Evolutionary conservation across 768 basidiomycete genomes (phyloP), one percentile per base, ranked within the genome.

Genomic region (Kwoniella bestiolae): DNA sequence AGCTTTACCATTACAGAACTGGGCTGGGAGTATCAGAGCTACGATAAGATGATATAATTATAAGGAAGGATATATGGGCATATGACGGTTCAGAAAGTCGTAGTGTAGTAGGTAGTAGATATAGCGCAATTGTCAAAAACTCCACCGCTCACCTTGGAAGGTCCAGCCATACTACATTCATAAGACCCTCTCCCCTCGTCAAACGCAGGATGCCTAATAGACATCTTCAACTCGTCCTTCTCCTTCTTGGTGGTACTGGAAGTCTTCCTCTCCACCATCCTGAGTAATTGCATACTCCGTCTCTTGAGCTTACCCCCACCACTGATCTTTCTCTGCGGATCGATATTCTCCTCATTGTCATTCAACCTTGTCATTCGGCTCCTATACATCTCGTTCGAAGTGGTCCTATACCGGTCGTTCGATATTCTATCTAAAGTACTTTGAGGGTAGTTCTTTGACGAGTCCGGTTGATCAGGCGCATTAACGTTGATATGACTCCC

Each of bases 201-300:
- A 16, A 46, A n/a, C 35, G 56, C 46, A 18, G 56, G 41, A 50
- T 50, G 47, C 7, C 46, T 50, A 26, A 51, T 53, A 12, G 35
- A 41, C 16, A 16, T 45, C 41, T 21, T 31, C 23, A 28, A 31
- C 35, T 46, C 38, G n/a, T 45, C 56, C 16, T 28, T 34, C 1
- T 29, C 38, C 16, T 47, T 26, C 57, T 28, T n/a, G 6, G 8
- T 59, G 3, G 21, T n/a, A 9, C 45, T 47, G 12, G 52, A 55
- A 21, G 52, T n/a, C 23, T 60, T 60, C 28, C 60, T 28, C 52
- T 45, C 62, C 32, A 63, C 62, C 63, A 65, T 65, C 29, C 23
- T 58, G 6, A 65, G 32, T 28, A 65, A 35, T 28, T 59, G 56
- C 47, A 65, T 58, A 49, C 63, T 65, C 44, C 46, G 50, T 28